These are phyloP conservation scores for Aplosporella prunicola DNA, from an alignment of 2,329 filamentous ascomycete genomes.

Conservation along the genomic window DNA sequence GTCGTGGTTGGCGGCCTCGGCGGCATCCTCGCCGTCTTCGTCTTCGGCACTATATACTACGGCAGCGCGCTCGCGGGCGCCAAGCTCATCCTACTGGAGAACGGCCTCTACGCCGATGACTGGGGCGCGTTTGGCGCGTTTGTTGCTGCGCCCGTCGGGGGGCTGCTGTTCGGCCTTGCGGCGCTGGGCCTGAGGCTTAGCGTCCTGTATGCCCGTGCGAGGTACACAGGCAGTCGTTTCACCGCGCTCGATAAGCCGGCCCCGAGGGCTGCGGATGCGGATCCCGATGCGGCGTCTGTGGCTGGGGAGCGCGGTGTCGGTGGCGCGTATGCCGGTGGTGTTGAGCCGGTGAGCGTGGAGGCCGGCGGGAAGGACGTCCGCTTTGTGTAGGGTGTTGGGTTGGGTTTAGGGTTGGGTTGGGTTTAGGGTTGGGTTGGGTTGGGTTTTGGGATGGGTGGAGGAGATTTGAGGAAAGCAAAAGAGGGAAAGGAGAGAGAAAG, in stretches of 20 bases:
- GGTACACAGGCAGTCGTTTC: conserved; percentile 51
- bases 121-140: conserved; percentile 78
- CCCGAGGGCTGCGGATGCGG: too few relatives aligned
- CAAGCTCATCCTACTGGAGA: conserved; percentile 59
- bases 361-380: neutral
- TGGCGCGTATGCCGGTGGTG: neutral
- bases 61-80: conserved; percentile 54
- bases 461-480: too few relatives aligned
- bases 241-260: conserved; percentile 54
- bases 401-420: neutral
- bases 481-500: too few relatives aligned
- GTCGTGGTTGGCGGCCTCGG: conserved; percentile 69
- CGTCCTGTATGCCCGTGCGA: conserved; percentile 50
- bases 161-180: conserved; percentile 59
- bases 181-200: conserved; percentile 52
- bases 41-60: conserved; percentile 69
- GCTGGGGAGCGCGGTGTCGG: too few relatives aligned
- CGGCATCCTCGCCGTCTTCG: conserved; percentile 68
- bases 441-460: conserved; percentile 2
- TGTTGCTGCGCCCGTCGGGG: conserved; percentile 67
- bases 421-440: neutral
- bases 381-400: neutral
- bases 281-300: too few relatives aligned
- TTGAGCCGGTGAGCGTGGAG: neutral
- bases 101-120: conserved; percentile 65